Evolutionary conservation across 2,329 filamentous ascomycete genomes (phyloP), one percentile per base, ranked within the genome.

Genomic region (Malbranchea zuffiana): DNA sequence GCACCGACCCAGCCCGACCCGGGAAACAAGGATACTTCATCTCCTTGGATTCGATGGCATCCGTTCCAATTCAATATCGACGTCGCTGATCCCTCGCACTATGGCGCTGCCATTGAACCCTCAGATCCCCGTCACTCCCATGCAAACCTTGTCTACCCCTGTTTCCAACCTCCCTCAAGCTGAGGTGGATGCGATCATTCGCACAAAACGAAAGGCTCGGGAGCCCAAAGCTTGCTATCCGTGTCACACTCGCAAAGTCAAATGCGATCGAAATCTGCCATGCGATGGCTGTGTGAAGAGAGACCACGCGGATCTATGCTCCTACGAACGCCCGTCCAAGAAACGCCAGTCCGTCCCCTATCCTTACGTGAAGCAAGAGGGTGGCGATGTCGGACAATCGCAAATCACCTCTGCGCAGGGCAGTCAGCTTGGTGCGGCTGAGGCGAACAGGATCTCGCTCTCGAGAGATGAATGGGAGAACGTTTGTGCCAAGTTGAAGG

Each of bases 281-380:
- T 67, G 64, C 48, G 63, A 67, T 41, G 63, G 63, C 13, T 67
- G 64, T 40, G 62, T 67, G 31, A 67, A 67, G 47, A 58, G 64
- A 44, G 64, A 67, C 46, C 64, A 67, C 47, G 62, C 63, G 21
- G 62, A 67, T 34, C 57, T 67, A 10, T 67, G 64, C 45, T 66
- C 64, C 6, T 67, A 67, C 43, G 63, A 67, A 50, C 59, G 64
- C 4, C 64, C 64, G 6, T 61, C 61, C 17, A 67, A 67, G 48
- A 65, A 64, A 47, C 49, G 63, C 20, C 53, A 56, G 31, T 46
- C 55, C 23, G 44, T 50, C 20, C 41, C 44, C 44, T 53, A 23
- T 35, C 17, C 19, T 24, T 31, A 32, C 16, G 20, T 39, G 18
- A 35, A 39, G 32, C 40, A 32, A 12, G 26, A 37, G 28, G 30